Percentiles rank a stretch among this genome's conserved stretches.
Evolutionary conservation across 1,139 yeast genomes (phyloP).

Genomic region (Sugiyamaella grinbergsii): DNA sequence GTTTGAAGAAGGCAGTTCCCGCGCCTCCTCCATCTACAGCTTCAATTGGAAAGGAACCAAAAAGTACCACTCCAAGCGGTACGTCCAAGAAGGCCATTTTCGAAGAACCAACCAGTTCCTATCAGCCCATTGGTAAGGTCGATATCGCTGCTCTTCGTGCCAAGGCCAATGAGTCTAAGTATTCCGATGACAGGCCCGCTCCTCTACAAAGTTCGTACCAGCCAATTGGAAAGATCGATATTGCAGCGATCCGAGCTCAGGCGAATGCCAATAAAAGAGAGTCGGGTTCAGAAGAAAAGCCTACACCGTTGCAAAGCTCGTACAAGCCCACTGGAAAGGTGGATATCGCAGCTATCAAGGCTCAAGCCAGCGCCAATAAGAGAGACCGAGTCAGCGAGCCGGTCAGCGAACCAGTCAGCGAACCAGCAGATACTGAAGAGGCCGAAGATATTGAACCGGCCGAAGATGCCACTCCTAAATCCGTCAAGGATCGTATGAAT

Average conservation of each 20-base stretch:
- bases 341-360: constrained; percentile 51
- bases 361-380: constrained; percentile 39
- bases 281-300: constrained; percentile 20
- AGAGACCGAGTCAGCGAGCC: neutral
- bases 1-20: constrained; percentile 41
- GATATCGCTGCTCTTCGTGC: constrained; percentile 52
- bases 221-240: constrained; percentile 62
- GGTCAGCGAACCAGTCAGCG: neutral
- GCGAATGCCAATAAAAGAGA: constrained; percentile 35
- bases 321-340: constrained; percentile 64
- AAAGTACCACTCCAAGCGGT: constrained; percentile 26
- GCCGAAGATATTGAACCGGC: too few relatives aligned
- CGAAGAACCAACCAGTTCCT: constrained; percentile 50
- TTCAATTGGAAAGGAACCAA: constrained; percentile 9
- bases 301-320: constrained; percentile 37
- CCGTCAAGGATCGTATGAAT: constrained; percentile 50
- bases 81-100: constrained; percentile 24
- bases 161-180: constrained; percentile 40
- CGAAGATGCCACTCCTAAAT: constrained; percentile 41
- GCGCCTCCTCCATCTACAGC: constrained; percentile 38
- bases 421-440: neutral
- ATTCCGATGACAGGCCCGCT: constrained; percentile 35
- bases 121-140: constrained; percentile 60
- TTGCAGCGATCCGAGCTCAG: constrained; percentile 49
- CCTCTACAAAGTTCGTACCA: constrained; percentile 47